Base-by-base conservation (phyloP, 164 flowering plant species). In the Stephania yunnanensis region DNA sequence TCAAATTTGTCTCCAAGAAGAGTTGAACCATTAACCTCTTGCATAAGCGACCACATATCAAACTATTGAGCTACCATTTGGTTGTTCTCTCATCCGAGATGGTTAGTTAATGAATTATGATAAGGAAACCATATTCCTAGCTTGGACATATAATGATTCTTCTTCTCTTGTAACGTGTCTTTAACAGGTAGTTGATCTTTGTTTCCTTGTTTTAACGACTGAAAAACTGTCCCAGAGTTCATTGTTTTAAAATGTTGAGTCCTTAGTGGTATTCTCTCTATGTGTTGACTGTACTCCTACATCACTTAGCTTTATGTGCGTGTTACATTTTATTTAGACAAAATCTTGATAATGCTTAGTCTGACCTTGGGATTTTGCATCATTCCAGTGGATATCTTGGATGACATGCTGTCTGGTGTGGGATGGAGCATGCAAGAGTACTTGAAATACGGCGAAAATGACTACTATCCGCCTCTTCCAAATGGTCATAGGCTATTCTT, bases 401-500 rank as follows among this genome's bases (percentile, higher is more conserved):
- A 95, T 79, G 99, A 95, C 77, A 92, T 95, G 99, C 76, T 95
- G 83, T 89, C 94, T 78, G 98, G 98, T 53, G 86, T 95, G 13
- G 99, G 99, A 76, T 89, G 89, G 99, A 85, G 96, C 66, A 95
- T 95, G 99, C 97, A 91, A 75, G 98, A 91, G 71, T 95, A 95
- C 87, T 80, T 93, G 85, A 90, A 89, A 78, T 42, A 93, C 77
- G 97, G 97, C 22, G 97, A 91, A 81, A 90, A 95, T 82, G 99
- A 95, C 82, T 95, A 92, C 76, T 93, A 93, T 70, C 99, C 98
- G 29, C 98, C 99, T 70, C 98, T 95, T 76, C 84, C 90, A 58
- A 95, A 92, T 85, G 99, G 98, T 68, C 91, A 95, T 79, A 85
- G 98, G 78, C 87, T 95, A 52, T 93, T 95, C 79, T 77, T 95